Evolutionary conservation across 163 green algal genomes (phyloP).

Genomic region (Trebouxiophyceae sp.): DNA sequence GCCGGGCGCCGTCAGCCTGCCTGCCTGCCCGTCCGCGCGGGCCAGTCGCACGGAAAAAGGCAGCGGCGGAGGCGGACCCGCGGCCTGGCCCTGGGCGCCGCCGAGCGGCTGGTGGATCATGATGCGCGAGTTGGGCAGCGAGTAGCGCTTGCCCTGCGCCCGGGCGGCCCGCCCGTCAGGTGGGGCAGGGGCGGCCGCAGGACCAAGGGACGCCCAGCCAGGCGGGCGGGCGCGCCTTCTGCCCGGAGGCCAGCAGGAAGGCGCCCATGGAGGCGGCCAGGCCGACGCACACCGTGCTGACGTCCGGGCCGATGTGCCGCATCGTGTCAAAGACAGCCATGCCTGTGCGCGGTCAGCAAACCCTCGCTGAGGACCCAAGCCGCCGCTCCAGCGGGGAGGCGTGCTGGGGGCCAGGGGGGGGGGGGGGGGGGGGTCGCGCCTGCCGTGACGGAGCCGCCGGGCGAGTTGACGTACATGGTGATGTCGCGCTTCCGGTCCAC

Average conservation of each 20-base stretch:
- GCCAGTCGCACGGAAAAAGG: too few species aligned
- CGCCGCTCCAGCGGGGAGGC: too few species aligned
- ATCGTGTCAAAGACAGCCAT: constrained; percentile 99
- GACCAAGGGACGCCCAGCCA: too few species aligned
- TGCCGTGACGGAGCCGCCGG: constrained; percentile 91
- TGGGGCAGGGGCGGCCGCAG: too few species aligned
- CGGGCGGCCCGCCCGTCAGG: background rate
- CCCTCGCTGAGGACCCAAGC: too few species aligned
- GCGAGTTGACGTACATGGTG: constrained; percentile 98
- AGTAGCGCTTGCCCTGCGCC: constrained; percentile 89
- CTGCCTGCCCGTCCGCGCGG: too few species aligned
- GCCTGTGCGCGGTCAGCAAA: too few species aligned
- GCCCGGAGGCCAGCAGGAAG: constrained; percentile 84
- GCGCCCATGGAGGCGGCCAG: constrained; percentile 95
- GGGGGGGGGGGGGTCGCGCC: too few species aligned
- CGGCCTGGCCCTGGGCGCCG: constrained; percentile 91
- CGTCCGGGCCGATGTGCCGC: constrained; percentile 91
- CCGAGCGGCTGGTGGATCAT: constrained; percentile 99
- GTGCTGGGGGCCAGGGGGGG: too few species aligned
- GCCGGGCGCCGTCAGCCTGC: too few species aligned
- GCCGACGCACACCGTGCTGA: constrained; percentile 94
- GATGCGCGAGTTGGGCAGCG: constrained; percentile 94
- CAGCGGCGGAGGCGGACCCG: too few species aligned
- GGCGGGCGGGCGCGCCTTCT: constrained; percentile 58
- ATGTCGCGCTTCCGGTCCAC: constrained; percentile 79